Evolutionary conservation across 805 yeast species (phyloP), one percentile per base, ranked within the genome.

Genomic region (Barnettozyma vustinii): DNA sequence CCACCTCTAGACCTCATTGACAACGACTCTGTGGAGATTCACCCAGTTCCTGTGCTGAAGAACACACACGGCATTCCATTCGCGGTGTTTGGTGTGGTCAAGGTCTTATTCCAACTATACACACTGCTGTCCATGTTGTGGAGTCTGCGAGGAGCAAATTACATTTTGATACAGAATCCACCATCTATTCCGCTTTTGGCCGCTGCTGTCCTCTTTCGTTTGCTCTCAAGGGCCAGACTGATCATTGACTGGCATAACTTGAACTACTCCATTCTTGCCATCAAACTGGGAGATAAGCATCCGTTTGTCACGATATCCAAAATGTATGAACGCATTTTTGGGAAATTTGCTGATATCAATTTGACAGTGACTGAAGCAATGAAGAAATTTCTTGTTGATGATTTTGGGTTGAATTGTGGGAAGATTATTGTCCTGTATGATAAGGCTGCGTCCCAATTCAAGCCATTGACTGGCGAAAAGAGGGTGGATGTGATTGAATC

Each of bases 181-280:
- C 99, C 99, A 0, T 79, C 88, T 4, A 74, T 94, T 43, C 99
- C 99, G 0, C 71, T 89, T 2, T 66, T 94, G 15, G 77, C 86
- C 0, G 69, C 91, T 2, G 74, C 80, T 0, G 75, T 84, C 2
- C 20, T 83, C 1, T 80, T 77, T 60, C 76, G 78, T 49, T 66
- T 72, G 51, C 62, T 80, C 40, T 75, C 79, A 12, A 74, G 80
- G 2, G 72, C 91, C 5, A 74, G 76, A 59, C 66, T 92, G 21
- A 75, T 94, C 19, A 79, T 94, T 44, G 99, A 94, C 67, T 94
- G 99, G 99, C 99, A 94, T 66, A 94, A 94, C 65, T 72, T 94
- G 57, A 96, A 95, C 37, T 92, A 79, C 65, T 79, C 96, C 1
- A 87, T 94, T 25, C 67, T 94, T 49, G 83, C 84, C 46, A 63